Evolutionary conservation across 1,139 yeast genomes (phyloP), one percentile per base, ranked within the genome.

Genomic region (Hansenula lynferdii): DNA sequence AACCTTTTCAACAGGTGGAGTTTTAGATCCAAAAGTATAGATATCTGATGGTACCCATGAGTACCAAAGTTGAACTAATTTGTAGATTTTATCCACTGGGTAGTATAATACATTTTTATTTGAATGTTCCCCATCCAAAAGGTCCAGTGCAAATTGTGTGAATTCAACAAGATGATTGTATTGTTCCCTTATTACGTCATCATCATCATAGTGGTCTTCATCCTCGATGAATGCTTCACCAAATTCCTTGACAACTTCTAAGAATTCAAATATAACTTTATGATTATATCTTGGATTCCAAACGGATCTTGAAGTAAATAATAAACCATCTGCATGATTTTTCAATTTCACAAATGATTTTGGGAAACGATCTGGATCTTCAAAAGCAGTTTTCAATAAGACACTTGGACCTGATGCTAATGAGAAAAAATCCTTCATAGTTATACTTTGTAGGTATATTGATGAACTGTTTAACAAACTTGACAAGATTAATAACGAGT

Each of bases 351-450:
- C 22, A 6, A 44, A 37, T 0, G 49, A 36, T 7, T 34, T 39
- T 3, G 52, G 50, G 18, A 44, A 50, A 4, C 17, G 22, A 1
- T 36, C 21, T 6, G 47, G 48, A 11, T 45, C 34, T 26, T 44
- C 49, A 28, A 45, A 39, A 5, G 38, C 49, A 2, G 39, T 31
- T 28, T 39, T 40, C 16, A 48, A 23, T 4, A 48, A 16, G 5
- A 45, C 43, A 38, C 42, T 31, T 3, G 53, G 53, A 2, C 55
- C 57, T 2, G 45, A 37, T 5, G 47, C 40, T 7, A 51, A 29
- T 6, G 40, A 26, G 19, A 48, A 43, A 25, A 42, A 49, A n/a
- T 51, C 51, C 26, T 41, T 42, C 16, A 41, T 35, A 1, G 41
- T 26, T 5, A 38, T 30, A 14, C 41, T 28, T 14, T 25, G 24